These are phyloP conservation scores for Fusarium buxicola DNA, from an alignment of 2,329 filamentous ascomycete genomes.

Conservation along the genomic window DNA sequence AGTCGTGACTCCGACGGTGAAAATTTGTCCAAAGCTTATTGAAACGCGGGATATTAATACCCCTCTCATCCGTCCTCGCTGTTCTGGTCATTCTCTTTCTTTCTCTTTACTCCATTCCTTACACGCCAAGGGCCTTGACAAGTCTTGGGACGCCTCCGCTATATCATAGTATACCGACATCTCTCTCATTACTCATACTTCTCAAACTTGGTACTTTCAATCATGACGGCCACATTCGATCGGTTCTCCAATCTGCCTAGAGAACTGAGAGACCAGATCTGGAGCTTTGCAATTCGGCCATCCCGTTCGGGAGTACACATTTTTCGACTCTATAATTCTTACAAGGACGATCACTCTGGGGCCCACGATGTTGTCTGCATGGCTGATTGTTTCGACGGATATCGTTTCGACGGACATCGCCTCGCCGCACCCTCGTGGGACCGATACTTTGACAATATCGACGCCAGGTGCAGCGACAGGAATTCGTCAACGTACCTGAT, in stretches of 20 bases:
- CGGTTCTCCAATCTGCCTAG: not conserved
- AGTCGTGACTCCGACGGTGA: too few species aligned
- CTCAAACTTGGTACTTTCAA: not conserved
- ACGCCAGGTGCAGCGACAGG: not conserved
- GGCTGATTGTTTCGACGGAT: too few species aligned
- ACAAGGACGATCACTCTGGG: not conserved
- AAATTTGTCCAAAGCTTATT: too few species aligned
- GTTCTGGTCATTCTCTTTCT: too few species aligned
- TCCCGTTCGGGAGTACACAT: slow-evolving; percentile 11
- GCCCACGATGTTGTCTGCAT: not conserved
- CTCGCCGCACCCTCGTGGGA: not conserved
- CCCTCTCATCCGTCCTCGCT: too few species aligned
- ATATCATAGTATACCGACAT: too few species aligned
- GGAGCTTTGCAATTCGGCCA: not conserved
- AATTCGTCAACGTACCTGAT: slow-evolving; percentile 13
- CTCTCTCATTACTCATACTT: too few species aligned
- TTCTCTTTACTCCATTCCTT: too few species aligned
- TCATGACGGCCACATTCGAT: slow-evolving; percentile 3
- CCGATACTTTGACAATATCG: not conserved
- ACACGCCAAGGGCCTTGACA: too few species aligned
- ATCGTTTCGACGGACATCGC: too few species aligned
- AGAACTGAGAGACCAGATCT: slow-evolving; percentile 18
- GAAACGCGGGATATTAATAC: too few species aligned
- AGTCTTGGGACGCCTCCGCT: too few species aligned
- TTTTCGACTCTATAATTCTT: not conserved